Evolutionary conservation across 2,329 filamentous ascomycete species (phyloP).

Genomic region (Paraphaeosphaeria minitans): DNA sequence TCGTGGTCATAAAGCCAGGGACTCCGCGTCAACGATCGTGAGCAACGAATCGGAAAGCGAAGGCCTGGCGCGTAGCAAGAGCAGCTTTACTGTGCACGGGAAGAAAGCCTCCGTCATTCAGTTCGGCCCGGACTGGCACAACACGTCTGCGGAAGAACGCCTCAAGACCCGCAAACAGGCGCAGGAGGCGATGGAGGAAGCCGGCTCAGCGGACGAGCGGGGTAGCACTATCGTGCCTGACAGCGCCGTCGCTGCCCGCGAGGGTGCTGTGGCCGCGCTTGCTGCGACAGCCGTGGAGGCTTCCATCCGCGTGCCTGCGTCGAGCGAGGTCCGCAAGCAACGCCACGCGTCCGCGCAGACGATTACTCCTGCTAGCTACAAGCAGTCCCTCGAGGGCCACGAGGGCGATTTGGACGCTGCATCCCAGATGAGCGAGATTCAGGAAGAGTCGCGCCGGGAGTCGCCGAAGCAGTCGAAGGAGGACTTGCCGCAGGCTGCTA

Average conservation of each 20-base stretch:
- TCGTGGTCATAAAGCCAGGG: slow-evolving; percentile 76
- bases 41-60: slow-evolving; percentile 61
- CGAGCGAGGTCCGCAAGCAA: slow-evolving; percentile 39
- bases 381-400: slow-evolving; percentile 30
- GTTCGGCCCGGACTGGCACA: slow-evolving; percentile 91
- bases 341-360: slow-evolving; percentile 44
- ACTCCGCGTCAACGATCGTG: slow-evolving; percentile 66
- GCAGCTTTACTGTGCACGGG: slow-evolving; percentile 94
- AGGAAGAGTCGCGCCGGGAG: slow-evolving; percentile 35
- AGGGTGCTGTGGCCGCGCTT: slow-evolving; percentile 19
- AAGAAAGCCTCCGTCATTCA: slow-evolving; percentile 98
- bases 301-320: slow-evolving; percentile 24
- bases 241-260: slow-evolving; percentile 23
- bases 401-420: slow-evolving; percentile 29
- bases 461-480: slow-evolving; percentile 18
- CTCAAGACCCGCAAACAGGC: slow-evolving; percentile 46
- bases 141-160: slow-evolving; percentile 49
- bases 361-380: slow-evolving; percentile 39
- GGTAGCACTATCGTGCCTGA: slow-evolving; percentile 34
- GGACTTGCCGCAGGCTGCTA: slow-evolving; percentile 15
- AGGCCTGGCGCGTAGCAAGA: slow-evolving; percentile 76
- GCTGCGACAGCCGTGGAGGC: slow-evolving; percentile 27
- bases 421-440: slow-evolving; percentile 43
- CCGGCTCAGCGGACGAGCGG: slow-evolving; percentile 31
- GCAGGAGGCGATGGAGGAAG: slow-evolving; percentile 37